These are phyloP conservation scores for Diutina mesorugosa DNA, from an alignment of 1,139 yeast genomes.

Conservation along the genomic window DNA sequence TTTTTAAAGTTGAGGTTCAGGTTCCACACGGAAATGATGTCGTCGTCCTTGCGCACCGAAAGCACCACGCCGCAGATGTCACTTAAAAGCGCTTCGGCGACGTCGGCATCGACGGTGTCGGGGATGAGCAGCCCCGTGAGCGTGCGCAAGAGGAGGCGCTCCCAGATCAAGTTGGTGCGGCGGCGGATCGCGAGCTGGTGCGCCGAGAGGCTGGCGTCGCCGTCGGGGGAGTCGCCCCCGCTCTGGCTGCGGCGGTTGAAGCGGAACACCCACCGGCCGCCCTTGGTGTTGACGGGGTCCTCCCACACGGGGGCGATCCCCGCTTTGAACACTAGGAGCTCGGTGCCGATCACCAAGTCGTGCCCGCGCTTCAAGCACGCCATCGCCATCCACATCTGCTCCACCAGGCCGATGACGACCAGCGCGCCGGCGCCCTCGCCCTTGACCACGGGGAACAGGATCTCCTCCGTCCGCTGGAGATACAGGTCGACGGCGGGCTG, in stretches of 20 bases:
- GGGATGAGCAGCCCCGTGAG: constrained; percentile 34
- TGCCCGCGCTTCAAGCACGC: constrained; percentile 33
- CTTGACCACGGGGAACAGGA: constrained; percentile 17
- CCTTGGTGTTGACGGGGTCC: constrained; percentile 48
- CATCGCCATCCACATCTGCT: constrained; percentile 50
- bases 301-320: constrained; percentile 67
- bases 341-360: constrained; percentile 41
- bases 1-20: constrained; percentile 27
- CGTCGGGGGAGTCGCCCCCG: constrained; percentile 5
- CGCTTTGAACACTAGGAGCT: constrained; percentile 45
- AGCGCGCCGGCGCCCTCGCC: constrained; percentile 10
- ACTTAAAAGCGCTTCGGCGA: constrained; percentile 21
- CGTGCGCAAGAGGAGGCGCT: constrained; percentile 31
- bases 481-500: constrained; percentile 22
- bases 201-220: constrained; percentile 6
- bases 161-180: constrained; percentile 38
- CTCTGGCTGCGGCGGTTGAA: constrained; percentile 21
- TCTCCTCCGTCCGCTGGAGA: constrained; percentile 28
- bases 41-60: constrained; percentile 29
- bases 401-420: constrained; percentile 35
- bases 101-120: constrained; percentile 10
- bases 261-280: constrained; percentile 58
- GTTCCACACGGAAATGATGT: constrained; percentile 40
- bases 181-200: constrained; percentile 15
- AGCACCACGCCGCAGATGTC: constrained; percentile 42